Evolutionary conservation across 768 basidiomycete species (phyloP), one percentile per base, ranked within the genome.

Genomic region (Lactarius sanguifluus): DNA sequence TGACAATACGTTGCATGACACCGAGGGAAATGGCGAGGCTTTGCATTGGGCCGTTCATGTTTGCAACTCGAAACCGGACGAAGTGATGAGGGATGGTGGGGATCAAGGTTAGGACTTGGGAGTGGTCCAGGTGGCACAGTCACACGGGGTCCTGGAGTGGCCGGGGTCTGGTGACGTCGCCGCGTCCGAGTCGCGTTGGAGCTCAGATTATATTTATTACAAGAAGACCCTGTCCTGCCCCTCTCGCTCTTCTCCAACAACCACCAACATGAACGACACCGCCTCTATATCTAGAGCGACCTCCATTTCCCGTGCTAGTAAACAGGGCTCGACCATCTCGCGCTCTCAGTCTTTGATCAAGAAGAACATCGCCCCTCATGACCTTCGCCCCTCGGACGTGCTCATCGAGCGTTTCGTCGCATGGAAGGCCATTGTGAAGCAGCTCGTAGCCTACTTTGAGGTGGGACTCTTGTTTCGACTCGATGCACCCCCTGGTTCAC

Each of bases 381-480:
- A 96, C 78, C 84, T 98, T 56, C 86, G 88, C 59, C 96, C 96
- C 0, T 93, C 92, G 12, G 96, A 99, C 77, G 86, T 99, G 73
- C 91, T 99, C 76, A 97, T 98, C 70, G 96, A 98, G 77, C 89
- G 92, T 34, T 94, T 94, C 74, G 84, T 89, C 9, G 91, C 92
- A 0, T 98, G 96, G 96, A 98, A 97, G 79, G 89, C 87, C 60
- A 96, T 98, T 72, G 93, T 96, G 58, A 96, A 96, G 79, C 95
- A 97, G 79, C 87, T 98, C 61, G 91, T 93, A 61, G 89, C 91
- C 1, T 97, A 96, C 77, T 96, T 96, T 67, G 90, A 90, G 79
- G 85, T 84, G 34, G 1, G 74, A 20, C 34, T 13, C 16, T 30
- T n/a, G 18, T 28, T 43, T 12, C 25, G 7, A 7, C 50, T 15